Evolutionary conservation across 1,284 basidiomycete genomes (phyloP), one percentile per base, ranked within the genome.

Genomic region (Sporisorium scitamineum): DNA sequence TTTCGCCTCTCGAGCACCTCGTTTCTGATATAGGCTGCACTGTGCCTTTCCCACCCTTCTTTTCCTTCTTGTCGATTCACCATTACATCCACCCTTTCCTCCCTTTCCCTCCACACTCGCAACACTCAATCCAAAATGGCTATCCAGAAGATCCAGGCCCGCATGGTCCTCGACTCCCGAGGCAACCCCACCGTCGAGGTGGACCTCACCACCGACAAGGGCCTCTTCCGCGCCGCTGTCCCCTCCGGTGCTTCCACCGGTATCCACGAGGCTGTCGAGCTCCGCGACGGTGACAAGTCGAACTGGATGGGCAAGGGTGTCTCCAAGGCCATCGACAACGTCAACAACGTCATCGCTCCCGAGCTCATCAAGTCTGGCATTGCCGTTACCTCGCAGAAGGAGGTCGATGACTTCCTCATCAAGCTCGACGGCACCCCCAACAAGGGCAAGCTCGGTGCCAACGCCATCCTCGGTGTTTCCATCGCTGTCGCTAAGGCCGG

Each of bases 391-490:
- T 88, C 92, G 78, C 97, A 99, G 88, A 95, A 94, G 88, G 94
- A 96, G 83, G 91, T 99, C 83, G 97, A 99, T 86, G 93, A 97
- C 88, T 93, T 99, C 89, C 90, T 99, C 86, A 96, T 98, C 91
- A 96, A 98, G 89, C 91, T 95, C 84, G 96, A 99, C 86, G 95
- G 94, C 69, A 95, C 95, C 67, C 89, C 93, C 80, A 99, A 99
- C 92, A 99, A 99, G 91, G 94, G 94, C 87, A 97, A 97, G 88
- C 92, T 98, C 85, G 97, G 97, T 84, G 97, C 97, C 74, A 99
- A 99, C 88, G 97, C 97, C 85, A 97, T 99, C 87, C 93, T 99
- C 71, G 97, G 95, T 88, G 94, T 99, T 83, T 97, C 94, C 76
- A 98, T 98, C 87, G 97, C 96, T 54, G 94, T 93, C 67, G 91